phyloP scores from a whole-genome alignment of 495 filamentous ascomycete genomes.

The Cryomyces minteri region DNA sequence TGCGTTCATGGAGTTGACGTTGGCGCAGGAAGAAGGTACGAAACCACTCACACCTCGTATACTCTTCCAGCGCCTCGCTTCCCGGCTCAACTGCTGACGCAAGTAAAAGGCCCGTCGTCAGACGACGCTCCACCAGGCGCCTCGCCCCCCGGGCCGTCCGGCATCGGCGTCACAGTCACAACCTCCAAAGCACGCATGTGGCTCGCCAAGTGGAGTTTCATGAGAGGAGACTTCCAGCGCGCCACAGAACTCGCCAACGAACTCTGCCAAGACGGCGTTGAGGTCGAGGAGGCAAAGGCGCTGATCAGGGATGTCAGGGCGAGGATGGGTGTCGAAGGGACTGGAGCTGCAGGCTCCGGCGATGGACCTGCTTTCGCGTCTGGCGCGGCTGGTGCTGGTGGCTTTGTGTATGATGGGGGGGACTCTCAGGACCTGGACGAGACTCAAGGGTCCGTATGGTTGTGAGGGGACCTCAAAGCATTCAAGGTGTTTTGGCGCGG shows the following conservation, averaged over 20 bases:
- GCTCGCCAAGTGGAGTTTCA: slow-evolving; percentile 71
- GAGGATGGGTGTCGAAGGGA: slow-evolving; percentile 25
- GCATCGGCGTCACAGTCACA: slow-evolving; percentile 53
- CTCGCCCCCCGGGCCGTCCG: not conserved
- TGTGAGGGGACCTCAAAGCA: too few species aligned
- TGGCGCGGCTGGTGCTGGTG: too few species aligned
- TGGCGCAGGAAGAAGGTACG: slow-evolving; percentile 67
- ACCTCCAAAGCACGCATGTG: slow-evolving; percentile 89
- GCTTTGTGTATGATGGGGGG: too few species aligned
- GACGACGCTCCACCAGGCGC: not conserved
- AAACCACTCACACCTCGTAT: slow-evolving; percentile 9
- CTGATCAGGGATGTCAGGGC: slow-evolving; percentile 77
- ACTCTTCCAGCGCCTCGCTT: too few species aligned
- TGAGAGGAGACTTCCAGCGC: slow-evolving; percentile 47
- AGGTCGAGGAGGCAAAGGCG: slow-evolving; percentile 96
- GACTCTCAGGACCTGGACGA: too few species aligned
- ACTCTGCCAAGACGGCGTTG: slow-evolving; percentile 86
- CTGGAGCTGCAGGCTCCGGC: slow-evolving; percentile 26
- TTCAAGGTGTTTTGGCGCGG: too few species aligned
- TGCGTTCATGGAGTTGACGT: slow-evolving; percentile 83
- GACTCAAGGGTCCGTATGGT: too few species aligned
- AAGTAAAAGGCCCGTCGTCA: too few species aligned
- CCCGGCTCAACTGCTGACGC: too few species aligned
- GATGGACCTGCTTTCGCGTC: too few species aligned
- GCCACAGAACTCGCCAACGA: slow-evolving; percentile 74